A percentile compares a stretch with the other conserved stretches of the same genome.
These are phyloP conservation scores for Rhododendron ovatum DNA, from an alignment of 148 eudicot species.

Conservation along the genomic window DNA sequence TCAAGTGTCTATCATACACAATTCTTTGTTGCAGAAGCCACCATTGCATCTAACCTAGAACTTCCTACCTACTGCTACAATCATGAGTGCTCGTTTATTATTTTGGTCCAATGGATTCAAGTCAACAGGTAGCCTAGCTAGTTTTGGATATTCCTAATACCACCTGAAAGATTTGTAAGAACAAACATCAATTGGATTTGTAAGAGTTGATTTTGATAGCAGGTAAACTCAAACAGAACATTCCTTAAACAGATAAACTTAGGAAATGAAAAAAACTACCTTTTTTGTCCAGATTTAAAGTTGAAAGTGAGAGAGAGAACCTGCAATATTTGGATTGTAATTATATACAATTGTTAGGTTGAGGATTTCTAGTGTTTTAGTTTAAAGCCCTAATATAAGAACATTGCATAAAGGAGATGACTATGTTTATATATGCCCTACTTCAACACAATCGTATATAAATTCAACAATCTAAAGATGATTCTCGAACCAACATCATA, in stretches of 20 bases:
- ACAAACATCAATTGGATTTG: neutral
- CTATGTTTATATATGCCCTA: too few species aligned
- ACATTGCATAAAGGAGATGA: too few species aligned
- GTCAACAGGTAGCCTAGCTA: neutral
- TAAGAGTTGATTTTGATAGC: neutral
- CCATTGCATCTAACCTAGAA: neutral
- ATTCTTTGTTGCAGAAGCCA: neutral
- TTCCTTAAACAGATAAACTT: neutral
- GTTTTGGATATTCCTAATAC: neutral
- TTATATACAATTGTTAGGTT: too few species aligned
- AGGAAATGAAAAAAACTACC: too few species aligned
- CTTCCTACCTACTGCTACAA: neutral
- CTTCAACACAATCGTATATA: too few species aligned
- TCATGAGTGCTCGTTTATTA: neutral
- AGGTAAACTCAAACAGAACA: conserved; percentile 18
- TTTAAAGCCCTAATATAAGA: too few species aligned
- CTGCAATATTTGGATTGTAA: too few species aligned
- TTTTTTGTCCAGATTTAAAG: too few species aligned
- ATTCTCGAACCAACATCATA: too few species aligned
- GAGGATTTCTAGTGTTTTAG: too few species aligned
- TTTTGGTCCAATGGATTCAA: neutral
- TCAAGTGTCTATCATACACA: neutral
- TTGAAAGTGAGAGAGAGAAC: too few species aligned
- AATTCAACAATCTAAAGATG: too few species aligned
- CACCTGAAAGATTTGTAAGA: neutral